Base-by-base conservation (phyloP, 805 yeast species). In the Starmerella powellii region DNA sequence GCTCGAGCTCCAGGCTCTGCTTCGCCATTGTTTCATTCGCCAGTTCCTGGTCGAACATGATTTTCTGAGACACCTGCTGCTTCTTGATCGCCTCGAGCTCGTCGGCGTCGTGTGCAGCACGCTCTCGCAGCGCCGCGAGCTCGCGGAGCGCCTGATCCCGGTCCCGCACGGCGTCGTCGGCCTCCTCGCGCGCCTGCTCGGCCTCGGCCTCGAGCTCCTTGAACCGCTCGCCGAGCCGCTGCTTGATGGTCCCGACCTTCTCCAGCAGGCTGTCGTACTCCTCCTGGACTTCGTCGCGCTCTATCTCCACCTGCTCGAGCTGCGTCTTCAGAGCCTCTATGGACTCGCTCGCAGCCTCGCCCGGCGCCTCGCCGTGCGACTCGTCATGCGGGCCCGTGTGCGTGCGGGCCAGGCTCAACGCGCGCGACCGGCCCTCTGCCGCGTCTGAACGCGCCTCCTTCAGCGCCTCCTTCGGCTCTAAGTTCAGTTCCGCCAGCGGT, bases 281-380 rank as follows among this genome's bases (percentile, higher is more conserved):
- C 16, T 52, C 58, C 35, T 63, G 68, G 15, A 56, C 50, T 19
- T 58, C 61, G 28, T 61, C 68, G 18, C 71, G 58, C 35, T 63
- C 65, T 15, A 67, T 72, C 49, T 73, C 72, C 1, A 72, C 66
- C 4, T 62, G 64, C 32, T 72, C 83, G 8, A 45, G 44, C 37
- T 40, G 49, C 8, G 33, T 28, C 15, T 18, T 26, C 19, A 46
- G 34, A 11, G 27, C 37, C 11, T 34, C 35, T 6, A 38, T 16
- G 6, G 24, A 18, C 21, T 31, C 34, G 10, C 10, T 6, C 10
- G 30, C n/a, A 4, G 6, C 30, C 15, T 8, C 12, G n/a, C 12
- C 15, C 15, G 4, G 15, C 15, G 12, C 30, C 12, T 8, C 6
- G 6, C 15, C 15, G 12, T 27, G 5, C 15, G 15, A 13, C 15